Evolutionary conservation across 164 flowering plant species (phyloP).

Genomic region (Litsea cubeba): DNA sequence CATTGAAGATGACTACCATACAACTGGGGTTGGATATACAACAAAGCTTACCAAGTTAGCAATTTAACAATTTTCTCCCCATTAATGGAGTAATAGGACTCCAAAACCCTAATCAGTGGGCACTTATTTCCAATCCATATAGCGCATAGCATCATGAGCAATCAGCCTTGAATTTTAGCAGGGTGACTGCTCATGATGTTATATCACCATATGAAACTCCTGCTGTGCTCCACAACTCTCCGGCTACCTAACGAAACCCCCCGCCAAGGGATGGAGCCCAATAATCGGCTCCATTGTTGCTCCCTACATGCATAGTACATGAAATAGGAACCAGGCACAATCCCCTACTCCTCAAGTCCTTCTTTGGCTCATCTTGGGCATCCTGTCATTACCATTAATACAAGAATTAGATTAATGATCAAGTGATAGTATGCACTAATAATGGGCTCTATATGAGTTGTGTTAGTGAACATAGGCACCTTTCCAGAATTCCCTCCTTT

Average conservation of each 20-base stretch:
- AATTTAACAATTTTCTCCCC: neutral
- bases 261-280: constrained; percentile 67
- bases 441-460: too few relatives aligned
- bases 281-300: constrained; percentile 74
- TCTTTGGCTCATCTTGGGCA: constrained; percentile 36
- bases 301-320: constrained; percentile 66
- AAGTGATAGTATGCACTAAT: neutral
- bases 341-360: constrained; percentile 77
- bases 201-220: constrained; percentile 39
- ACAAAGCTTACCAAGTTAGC: too few relatives aligned
- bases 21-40: too few relatives aligned
- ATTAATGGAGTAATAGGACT: neutral
- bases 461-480: constrained; percentile 13
- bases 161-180: constrained; percentile 72
- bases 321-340: constrained; percentile 72
- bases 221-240: constrained; percentile 4
- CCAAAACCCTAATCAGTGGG: constrained; percentile 1
- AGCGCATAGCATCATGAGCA: constrained; percentile 87
- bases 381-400: constrained; percentile 23
- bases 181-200: constrained; percentile 90
- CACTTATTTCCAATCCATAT: constrained; percentile 15
- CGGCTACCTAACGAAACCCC: constrained; percentile 33
- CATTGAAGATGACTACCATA: too few relatives aligned
- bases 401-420: neutral
- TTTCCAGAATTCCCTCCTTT: constrained; percentile 48